Percentiles rank a stretch among this genome's conserved stretches.
Conservation (phyloP, 441 rosid species). For the Aquilaria agallochum region DNA sequence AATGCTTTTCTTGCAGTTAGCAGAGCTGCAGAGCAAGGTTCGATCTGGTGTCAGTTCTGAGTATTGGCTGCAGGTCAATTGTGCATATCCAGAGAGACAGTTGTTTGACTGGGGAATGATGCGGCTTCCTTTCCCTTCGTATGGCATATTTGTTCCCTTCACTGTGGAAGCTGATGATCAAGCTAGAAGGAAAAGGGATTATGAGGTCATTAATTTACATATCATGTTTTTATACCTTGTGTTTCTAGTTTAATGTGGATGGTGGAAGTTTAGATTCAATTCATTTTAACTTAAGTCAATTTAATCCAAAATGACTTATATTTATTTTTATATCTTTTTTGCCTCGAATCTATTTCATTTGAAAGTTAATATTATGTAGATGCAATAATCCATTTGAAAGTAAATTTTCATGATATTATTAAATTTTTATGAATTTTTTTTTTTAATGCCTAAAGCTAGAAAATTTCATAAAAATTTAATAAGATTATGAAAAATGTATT, state of each 20-base stretch:
- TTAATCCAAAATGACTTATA: too few relatives aligned
- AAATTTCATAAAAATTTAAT: too few relatives aligned
- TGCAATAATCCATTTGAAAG: too few relatives aligned
- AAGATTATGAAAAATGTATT: too few relatives aligned
- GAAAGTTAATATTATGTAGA: too few relatives aligned
- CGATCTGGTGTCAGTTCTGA: constrained; percentile 84
- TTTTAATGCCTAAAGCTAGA: too few relatives aligned
- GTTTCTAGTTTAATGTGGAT: constrained; percentile 2
- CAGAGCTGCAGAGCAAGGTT: constrained; percentile 76
- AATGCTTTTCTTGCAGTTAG: constrained; percentile 53
- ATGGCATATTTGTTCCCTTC: constrained; percentile 95
- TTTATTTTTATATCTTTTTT: too few relatives aligned
- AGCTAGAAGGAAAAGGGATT: constrained; percentile 89
- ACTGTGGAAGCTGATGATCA: constrained; percentile 86
- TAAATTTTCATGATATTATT: too few relatives aligned
- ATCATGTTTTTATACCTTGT: constrained; percentile 3
- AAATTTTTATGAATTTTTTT: too few relatives aligned
- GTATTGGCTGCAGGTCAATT: constrained; percentile 72
- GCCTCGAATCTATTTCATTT: too few relatives aligned
- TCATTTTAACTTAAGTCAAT: too few relatives aligned
- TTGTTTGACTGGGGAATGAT: constrained; percentile 95
- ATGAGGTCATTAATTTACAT: constrained; percentile 55
- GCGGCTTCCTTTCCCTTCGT: constrained; percentile 74
- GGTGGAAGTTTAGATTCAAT: constrained; percentile 5
- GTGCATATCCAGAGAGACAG: constrained; percentile 69